These are phyloP conservation scores for Phytophthora sp. DNA, from an alignment of 352 stramenopile species.

Conservation along the genomic window DNA sequence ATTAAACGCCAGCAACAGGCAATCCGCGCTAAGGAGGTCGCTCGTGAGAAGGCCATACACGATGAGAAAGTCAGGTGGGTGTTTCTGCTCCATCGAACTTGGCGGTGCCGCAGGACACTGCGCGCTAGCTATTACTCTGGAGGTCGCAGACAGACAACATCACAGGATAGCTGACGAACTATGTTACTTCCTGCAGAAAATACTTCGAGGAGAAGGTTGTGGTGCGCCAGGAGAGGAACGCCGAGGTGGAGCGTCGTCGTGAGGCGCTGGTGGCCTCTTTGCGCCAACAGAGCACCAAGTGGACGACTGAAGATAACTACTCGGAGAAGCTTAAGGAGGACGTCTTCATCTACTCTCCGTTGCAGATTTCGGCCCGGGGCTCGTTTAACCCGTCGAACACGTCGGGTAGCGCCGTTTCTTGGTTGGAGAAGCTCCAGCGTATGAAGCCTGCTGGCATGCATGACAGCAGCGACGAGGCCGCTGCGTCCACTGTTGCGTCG, in stretches of 20 bases:
- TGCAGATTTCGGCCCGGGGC: constrained; percentile 68
- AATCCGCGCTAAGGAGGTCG: constrained; percentile 82
- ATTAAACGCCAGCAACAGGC: constrained; percentile 89
- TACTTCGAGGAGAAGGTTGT: constrained; percentile 84
- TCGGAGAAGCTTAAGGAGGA: constrained; percentile 85
- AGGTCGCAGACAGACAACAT: background rate
- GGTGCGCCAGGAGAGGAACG: constrained; percentile 66
- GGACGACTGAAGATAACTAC: constrained; percentile 79
- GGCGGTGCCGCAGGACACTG: background rate
- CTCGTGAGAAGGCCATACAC: constrained; percentile 78
- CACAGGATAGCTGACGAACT: background rate
- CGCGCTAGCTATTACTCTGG: background rate
- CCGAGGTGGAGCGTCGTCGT: constrained; percentile 71
- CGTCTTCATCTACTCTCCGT: constrained; percentile 85
- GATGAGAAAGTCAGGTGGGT: constrained; percentile 77
- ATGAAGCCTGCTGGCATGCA: constrained; percentile 81
- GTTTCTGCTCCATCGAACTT: background rate
- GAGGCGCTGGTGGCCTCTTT: constrained; percentile 68
- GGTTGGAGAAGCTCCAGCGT: constrained; percentile 88
- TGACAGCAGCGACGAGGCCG: constrained; percentile 38
- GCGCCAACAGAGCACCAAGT: constrained; percentile 65
- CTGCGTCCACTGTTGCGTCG: constrained; percentile 32
- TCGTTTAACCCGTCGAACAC: constrained; percentile 73
- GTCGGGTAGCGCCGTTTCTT: constrained; percentile 79
- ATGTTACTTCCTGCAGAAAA: constrained; percentile 38